Evolutionary conservation across 768 basidiomycete genomes (phyloP), one percentile per base, ranked within the genome.

Genomic region (Termitomyces sp.): DNA sequence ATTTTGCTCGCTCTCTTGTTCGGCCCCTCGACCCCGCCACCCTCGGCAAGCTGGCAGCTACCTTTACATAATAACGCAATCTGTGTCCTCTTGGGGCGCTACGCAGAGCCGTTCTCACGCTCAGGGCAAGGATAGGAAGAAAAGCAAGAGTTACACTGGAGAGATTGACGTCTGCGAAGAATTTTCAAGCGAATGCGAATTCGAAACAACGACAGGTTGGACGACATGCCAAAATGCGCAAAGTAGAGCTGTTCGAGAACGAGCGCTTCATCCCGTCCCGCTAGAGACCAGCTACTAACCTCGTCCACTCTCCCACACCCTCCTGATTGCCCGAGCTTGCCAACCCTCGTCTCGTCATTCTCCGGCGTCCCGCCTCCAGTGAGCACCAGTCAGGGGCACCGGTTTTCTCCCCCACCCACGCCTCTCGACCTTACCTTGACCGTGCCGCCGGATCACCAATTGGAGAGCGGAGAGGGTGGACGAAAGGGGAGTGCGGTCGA

Each of bases 221-320:
- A 77, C 6, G 87, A 91, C 66, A 71, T 0, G 75, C 85, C 2
- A 82, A 87, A 67, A 78, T 86, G 72, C 70, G 82, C 6, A 80
- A 85, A 36, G 88, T 93, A 14, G 88, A 90, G 69, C 68, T 93
- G 26, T 93, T 83, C 77, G 91, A 93, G 75, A 93, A 92, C 71
- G 89, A 93, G 68, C 77, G 91, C n/a, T 86, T 81, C 16, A 20
- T 36, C 5, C 35, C 56, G 5, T 30, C 52, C 10, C 9, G 38
- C 18, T 7, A 28, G 10, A 30, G 18, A 41, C 18, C 10, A 12
- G 5, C 26, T 26, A 40, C 1, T 16, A 35, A 30, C 14, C 35
- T 47, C 1, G 35, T 33, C 32, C 12, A 40, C 16, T 4, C 36
- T 14, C 28, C 43, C 43, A 40, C 36, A 38, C 47, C 44, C 48